phyloP scores from a whole-genome alignment of 2,329 filamentous ascomycete genomes.

The Fusarium sambucinum region DNA sequence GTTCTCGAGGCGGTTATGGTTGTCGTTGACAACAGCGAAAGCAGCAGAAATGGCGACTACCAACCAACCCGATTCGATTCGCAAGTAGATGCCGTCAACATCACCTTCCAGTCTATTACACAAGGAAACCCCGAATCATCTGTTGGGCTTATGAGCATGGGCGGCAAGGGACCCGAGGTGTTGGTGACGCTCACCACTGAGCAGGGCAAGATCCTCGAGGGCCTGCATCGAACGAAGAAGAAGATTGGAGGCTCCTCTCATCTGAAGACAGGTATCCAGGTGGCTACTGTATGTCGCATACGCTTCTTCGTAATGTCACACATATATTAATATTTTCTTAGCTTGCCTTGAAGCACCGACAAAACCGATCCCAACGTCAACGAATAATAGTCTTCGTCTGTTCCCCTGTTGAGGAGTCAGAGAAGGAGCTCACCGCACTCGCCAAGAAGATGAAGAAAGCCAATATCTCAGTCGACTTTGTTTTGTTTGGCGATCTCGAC shows the following conservation, averaged over 20 bases:
- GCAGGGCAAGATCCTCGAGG: constrained; percentile 93
- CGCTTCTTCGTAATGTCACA: neutral
- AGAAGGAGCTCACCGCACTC: constrained; percentile 88
- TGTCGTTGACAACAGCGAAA: constrained; percentile 99
- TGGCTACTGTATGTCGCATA: constrained; percentile 81
- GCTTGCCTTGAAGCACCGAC: constrained; percentile 96
- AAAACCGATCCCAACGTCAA: constrained; percentile 97
- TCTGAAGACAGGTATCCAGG: constrained; percentile 93
- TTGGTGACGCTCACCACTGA: constrained; percentile 96
- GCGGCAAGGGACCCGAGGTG: constrained; percentile 95
- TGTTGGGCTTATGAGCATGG: constrained; percentile 99
- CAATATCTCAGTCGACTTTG: constrained; percentile 92
- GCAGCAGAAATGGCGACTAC: constrained; percentile 94
- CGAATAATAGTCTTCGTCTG: constrained; percentile 98
- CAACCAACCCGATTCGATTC: constrained; percentile 95
- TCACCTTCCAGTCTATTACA: constrained; percentile 96
- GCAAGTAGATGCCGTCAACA: constrained; percentile 92
- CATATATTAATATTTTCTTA: constrained; percentile 56
- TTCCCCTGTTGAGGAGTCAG: constrained; percentile 88
- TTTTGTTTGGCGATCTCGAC: constrained; percentile 93
- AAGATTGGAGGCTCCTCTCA: constrained; percentile 93
- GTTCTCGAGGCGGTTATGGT: constrained; percentile 99
- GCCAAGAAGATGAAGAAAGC: constrained; percentile 99
- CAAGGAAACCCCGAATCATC: constrained; percentile 96
- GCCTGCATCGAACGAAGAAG: constrained; percentile 86